Evolutionary conservation across 1,284 basidiomycete species (phyloP), one percentile per base, ranked within the genome.

Genomic region (Rhodotorula sp.): DNA sequence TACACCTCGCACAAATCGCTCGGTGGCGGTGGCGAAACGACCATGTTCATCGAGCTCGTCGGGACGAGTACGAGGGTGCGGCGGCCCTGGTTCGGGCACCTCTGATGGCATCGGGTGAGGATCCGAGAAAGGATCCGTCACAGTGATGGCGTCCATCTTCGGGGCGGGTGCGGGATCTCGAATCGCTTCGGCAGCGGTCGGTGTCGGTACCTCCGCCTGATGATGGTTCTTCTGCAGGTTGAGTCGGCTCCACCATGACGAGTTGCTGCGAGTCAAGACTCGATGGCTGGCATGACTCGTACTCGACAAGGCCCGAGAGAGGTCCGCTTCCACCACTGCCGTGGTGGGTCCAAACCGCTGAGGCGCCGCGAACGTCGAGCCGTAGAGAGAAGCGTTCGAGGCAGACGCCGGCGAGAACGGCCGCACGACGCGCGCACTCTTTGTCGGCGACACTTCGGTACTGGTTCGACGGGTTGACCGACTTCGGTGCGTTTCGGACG

Each of bases 241-340:
- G 43, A 74, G 62, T 1, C 69, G 64, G 16, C 58, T 59, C 72
- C 72, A 74, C 72, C 72, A 74, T 12, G 67, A 67, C 4, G 72
- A 66, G 50, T 69, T 68, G 57, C 58, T 56, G 4, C 68, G 60
- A 3, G 65, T 55, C 23, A 65, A 31, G 58, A 68, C 60, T 16
- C 45, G 45, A 16, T 21, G 45, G 15, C 52, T 64, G 19, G n/a
- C 31, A 5, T 49, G 45, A n/a, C 55, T 57, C 31, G 48, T 31
- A 0, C n/a, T 45, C 6, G 64, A 60, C 4, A 61, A 60, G 3
- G 57, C 28, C 38, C 60, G 66, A 45, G 26, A 28, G 14, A 67
- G 34, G 2, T 19, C 14, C 5, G 54, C 52, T 50, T 14, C 34
- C 19, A 6, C 34, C n/a, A 21, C 21, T 34, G 6, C 34, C 48